Evolutionary conservation across 371 early-diverging fungal species (phyloP).

Genomic region (Neoconidiobolus thromboides): DNA sequence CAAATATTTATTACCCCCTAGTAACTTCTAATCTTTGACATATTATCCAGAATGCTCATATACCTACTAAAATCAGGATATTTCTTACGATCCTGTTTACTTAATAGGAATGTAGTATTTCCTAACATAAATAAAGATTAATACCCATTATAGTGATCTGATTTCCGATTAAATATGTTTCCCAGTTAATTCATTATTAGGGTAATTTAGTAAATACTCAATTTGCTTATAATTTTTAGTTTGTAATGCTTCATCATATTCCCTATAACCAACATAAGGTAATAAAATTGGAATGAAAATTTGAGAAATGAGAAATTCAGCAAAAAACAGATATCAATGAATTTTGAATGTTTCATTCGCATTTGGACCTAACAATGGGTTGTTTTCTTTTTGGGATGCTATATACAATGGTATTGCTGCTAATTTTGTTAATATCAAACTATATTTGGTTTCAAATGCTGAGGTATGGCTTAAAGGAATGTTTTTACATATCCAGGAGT

Average conservation of each 20-base stretch:
- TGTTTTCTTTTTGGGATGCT: slow-evolving; percentile 43
- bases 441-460: slow-evolving; percentile 55
- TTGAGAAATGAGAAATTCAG: slow-evolving; percentile 35
- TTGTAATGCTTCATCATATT: slow-evolving; percentile 44
- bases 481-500: slow-evolving; percentile 58
- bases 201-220: slow-evolving; percentile 33
- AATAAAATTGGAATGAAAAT: neutral
- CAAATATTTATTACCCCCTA: neutral
- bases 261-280: slow-evolving; percentile 40
- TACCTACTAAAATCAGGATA: slow-evolving; percentile 68
- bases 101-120: too few relatives aligned
- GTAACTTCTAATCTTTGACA: neutral
- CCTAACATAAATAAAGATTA: slow-evolving; percentile 7
- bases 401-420: slow-evolving; percentile 74
- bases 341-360: slow-evolving; percentile 53
- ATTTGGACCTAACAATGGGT: slow-evolving; percentile 39
- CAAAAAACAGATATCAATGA: slow-evolving; percentile 54
- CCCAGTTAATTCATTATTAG: slow-evolving; percentile 52
- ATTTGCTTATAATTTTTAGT: slow-evolving; percentile 43
- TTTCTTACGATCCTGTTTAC: slow-evolving; percentile 29
- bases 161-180: slow-evolving; percentile 84
- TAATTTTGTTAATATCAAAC: slow-evolving; percentile 32
- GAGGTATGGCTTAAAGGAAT: slow-evolving; percentile 42
- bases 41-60: neutral
- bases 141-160: slow-evolving; percentile 78